Evolutionary conservation across 169 alveolate genomes (phyloP).

Genomic region (Eimeria necatrix): DNA sequence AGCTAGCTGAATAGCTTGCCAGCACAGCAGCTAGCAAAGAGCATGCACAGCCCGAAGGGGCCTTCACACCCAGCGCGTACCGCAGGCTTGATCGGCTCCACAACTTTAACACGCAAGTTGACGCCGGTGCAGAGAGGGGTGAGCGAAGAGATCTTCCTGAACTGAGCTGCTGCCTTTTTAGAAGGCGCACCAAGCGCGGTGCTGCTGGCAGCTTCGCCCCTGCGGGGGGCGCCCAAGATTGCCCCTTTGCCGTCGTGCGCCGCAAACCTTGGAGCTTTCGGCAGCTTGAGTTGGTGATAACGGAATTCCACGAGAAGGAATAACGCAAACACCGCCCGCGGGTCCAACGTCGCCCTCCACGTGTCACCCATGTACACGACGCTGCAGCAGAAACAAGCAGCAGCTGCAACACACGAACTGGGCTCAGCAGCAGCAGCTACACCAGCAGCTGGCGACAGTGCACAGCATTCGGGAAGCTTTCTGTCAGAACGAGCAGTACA

Average conservation of each 20-base stretch:
- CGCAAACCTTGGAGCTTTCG: slow-evolving; percentile 7
- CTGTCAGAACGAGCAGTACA: background rate
- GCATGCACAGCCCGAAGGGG: too few species aligned
- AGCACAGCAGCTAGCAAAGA: background rate
- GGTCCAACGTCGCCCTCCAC: slow-evolving; percentile 73
- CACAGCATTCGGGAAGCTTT: background rate
- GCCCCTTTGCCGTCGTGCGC: slow-evolving; percentile 43
- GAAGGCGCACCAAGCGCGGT: slow-evolving; percentile 12
- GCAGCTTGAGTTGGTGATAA: slow-evolving; percentile 73
- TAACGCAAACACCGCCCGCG: slow-evolving; percentile 72
- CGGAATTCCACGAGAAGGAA: slow-evolving; percentile 74
- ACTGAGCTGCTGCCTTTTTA: slow-evolving; percentile 70
- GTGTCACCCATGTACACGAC: slow-evolving; percentile 79
- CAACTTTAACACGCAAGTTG: slow-evolving; percentile 77
- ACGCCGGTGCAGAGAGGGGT: slow-evolving; percentile 76
- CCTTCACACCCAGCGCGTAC: background rate
- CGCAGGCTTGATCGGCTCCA: slow-evolving; percentile 55
- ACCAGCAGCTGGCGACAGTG: background rate
- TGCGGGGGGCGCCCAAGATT: background rate
- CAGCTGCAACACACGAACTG: background rate
- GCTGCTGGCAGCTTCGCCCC: background rate
- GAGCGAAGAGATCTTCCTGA: slow-evolving; percentile 53
- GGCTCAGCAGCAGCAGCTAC: background rate
- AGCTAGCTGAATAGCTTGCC: background rate
- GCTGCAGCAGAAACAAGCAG: slow-evolving; percentile 12